Evolutionary conservation across 176 grass and related monocot species (phyloP).

Genomic region (Oryza punctata): DNA sequence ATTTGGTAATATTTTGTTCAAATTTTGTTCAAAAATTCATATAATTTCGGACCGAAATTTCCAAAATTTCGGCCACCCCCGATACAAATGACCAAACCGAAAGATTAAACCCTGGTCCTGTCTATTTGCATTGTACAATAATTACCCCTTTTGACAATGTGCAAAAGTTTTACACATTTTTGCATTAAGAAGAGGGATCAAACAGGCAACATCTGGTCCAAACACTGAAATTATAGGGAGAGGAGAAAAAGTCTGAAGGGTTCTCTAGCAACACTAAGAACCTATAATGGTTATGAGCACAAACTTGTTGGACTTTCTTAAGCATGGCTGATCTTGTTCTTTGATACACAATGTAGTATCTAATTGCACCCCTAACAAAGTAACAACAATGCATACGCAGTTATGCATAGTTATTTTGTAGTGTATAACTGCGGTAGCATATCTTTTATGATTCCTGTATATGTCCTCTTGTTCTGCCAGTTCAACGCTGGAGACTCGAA

Average conservation of each 20-base stretch:
- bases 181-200: too few relatives aligned
- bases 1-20: too few relatives aligned
- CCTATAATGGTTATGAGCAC: not conserved
- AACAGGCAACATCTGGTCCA: too few relatives aligned
- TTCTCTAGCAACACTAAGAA: too few relatives aligned
- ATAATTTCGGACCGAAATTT: too few relatives aligned
- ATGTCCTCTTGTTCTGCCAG: not conserved
- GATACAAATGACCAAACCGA: too few relatives aligned
- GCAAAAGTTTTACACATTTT: too few relatives aligned
- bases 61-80: too few relatives aligned
- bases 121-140: not conserved
- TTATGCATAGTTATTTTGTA: conserved; percentile 5
- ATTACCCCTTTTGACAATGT: not conserved
- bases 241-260: too few relatives aligned
- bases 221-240: too few relatives aligned
- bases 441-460: conserved; percentile 11
- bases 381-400: not conserved
- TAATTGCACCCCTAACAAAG: not conserved
- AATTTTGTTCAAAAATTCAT: too few relatives aligned
- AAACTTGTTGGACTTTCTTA: not conserved
- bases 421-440: not conserved
- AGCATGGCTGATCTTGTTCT: not conserved
- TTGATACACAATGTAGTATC: not conserved
- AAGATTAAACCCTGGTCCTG: too few relatives aligned
- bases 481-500: not conserved